A percentile compares a stretch with the other conserved stretches of the same genome.
phyloP scores from a whole-genome alignment of 2,329 filamentous ascomycete genomes.

The Aschersonia sp. region DNA sequence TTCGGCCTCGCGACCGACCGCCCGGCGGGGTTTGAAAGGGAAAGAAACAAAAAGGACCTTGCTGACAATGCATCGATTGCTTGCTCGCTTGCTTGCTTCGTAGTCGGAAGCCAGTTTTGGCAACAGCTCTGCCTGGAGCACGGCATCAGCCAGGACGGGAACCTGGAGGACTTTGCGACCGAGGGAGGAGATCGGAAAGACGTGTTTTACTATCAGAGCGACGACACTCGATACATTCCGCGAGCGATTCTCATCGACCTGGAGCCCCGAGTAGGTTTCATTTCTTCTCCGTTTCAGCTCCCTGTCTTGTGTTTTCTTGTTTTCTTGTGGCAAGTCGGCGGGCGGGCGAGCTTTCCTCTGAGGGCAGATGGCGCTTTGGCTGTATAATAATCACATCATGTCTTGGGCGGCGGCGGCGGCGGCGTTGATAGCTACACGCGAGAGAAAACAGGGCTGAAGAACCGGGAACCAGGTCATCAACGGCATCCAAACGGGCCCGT shows the following conservation, averaged over 20 bases:
- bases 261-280: slow-evolving; percentile 58
- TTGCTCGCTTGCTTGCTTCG: background rate
- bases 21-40: background rate
- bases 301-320: background rate
- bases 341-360: too few relatives aligned
- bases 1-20: background rate
- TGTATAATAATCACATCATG: too few relatives aligned
- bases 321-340: background rate
- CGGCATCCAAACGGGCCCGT: slow-evolving; percentile 80
- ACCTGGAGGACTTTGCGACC: slow-evolving; percentile 92
- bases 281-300: too few relatives aligned
- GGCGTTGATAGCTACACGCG: too few relatives aligned
- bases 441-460: too few relatives aligned
- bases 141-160: slow-evolving; percentile 93
- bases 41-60: background rate
- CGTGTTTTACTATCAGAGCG: slow-evolving; percentile 98
- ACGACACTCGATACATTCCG: slow-evolving; percentile 96
- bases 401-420: too few relatives aligned
- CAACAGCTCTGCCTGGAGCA: slow-evolving; percentile 97
- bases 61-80: slow-evolving; percentile 5
- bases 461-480: slow-evolving; percentile 53
- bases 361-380: too few relatives aligned
- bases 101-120: slow-evolving; percentile 97
- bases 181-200: slow-evolving; percentile 97
- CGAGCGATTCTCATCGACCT: slow-evolving; percentile 90